Evolutionary conservation across 2,329 filamentous ascomycete species (phyloP).

Genomic region (Scedosporium boydii): DNA sequence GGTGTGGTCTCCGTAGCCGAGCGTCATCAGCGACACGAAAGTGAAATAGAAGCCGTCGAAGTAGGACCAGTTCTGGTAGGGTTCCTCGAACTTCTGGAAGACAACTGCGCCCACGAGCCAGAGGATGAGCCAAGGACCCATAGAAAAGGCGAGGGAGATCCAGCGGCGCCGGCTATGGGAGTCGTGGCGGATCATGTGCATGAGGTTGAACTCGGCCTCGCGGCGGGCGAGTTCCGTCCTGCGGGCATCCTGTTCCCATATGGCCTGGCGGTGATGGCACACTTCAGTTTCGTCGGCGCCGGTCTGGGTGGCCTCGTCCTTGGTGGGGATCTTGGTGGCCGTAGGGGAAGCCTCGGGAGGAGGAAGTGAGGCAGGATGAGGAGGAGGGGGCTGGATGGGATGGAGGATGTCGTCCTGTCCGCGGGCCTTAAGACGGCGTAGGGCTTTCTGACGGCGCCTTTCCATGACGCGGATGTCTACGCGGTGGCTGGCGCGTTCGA

Average conservation of each 20-base stretch:
- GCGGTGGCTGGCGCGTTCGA: slow-evolving; percentile 46
- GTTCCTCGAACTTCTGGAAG: slow-evolving; percentile 47
- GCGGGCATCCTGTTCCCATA: neutral
- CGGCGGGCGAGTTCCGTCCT: slow-evolving; percentile 46
- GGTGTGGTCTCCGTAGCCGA: slow-evolving; percentile 76
- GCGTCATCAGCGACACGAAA: slow-evolving; percentile 73
- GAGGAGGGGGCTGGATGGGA: slow-evolving; percentile 29
- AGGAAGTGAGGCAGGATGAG: slow-evolving; percentile 6
- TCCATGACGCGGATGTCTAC: slow-evolving; percentile 50
- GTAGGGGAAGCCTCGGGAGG: slow-evolving; percentile 2
- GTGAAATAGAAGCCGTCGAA: slow-evolving; percentile 79
- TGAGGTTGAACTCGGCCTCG: slow-evolving; percentile 63
- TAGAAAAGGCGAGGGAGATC: slow-evolving; percentile 61
- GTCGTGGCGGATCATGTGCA: slow-evolving; percentile 67
- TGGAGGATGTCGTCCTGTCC: slow-evolving; percentile 38
- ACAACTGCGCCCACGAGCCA: slow-evolving; percentile 75
- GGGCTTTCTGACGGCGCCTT: slow-evolving; percentile 41
- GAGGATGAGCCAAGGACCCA: slow-evolving; percentile 58
- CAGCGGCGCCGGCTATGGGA: slow-evolving; percentile 61
- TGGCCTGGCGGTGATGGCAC: too few species aligned
- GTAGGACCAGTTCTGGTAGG: slow-evolving; percentile 58
- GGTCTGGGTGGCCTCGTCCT: too few species aligned
- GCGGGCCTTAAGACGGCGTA: slow-evolving; percentile 34
- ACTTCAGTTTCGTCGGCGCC: too few species aligned
- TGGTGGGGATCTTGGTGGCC: slow-evolving; percentile 6